Conservation (phyloP, 208 protist species). For the Trypanosoma grayi region DNA sequence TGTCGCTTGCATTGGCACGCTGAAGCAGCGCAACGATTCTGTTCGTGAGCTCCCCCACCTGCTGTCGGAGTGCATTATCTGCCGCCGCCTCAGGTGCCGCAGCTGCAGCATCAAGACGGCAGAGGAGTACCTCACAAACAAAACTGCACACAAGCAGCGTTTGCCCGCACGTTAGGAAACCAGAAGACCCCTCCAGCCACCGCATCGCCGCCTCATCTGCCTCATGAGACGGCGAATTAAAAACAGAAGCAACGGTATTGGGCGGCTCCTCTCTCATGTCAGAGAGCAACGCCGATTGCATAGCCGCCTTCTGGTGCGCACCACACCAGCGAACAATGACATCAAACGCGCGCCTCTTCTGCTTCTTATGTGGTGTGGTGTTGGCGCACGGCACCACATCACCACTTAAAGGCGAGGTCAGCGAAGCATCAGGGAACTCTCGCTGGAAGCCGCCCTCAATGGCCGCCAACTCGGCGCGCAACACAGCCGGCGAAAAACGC, state of each 20-base stretch:
- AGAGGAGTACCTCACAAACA: slow-evolving; percentile 60
- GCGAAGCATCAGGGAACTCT: slow-evolving; percentile 3
- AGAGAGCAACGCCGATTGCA: background rate
- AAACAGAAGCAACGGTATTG: background rate
- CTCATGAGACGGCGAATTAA: slow-evolving; percentile 7
- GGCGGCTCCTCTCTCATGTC: background rate
- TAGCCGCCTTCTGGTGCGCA: slow-evolving; percentile 38
- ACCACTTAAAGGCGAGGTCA: background rate
- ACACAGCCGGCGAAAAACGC: slow-evolving; percentile 20
- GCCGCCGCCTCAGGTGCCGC: background rate
- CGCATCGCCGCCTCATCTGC: slow-evolving; percentile 42
- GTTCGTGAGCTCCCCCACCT: slow-evolving; percentile 7
- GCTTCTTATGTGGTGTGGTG: slow-evolving; percentile 15
- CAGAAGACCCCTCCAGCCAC: slow-evolving; percentile 45
- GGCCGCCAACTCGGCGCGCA: background rate
- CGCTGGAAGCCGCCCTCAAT: background rate
- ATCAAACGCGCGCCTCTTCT: slow-evolving; percentile 61
- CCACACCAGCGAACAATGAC: slow-evolving; percentile 63
- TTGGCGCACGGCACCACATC: background rate
- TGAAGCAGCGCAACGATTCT: slow-evolving; percentile 18
- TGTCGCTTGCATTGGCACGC: slow-evolving; percentile 35
- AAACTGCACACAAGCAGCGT: slow-evolving; percentile 65
- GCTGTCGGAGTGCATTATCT: background rate
- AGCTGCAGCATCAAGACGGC: slow-evolving; percentile 8
- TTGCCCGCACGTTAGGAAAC: slow-evolving; percentile 69